Evolutionary conservation across 106 monocot species (phyloP).

Genomic region (Apostasia ramifera): DNA sequence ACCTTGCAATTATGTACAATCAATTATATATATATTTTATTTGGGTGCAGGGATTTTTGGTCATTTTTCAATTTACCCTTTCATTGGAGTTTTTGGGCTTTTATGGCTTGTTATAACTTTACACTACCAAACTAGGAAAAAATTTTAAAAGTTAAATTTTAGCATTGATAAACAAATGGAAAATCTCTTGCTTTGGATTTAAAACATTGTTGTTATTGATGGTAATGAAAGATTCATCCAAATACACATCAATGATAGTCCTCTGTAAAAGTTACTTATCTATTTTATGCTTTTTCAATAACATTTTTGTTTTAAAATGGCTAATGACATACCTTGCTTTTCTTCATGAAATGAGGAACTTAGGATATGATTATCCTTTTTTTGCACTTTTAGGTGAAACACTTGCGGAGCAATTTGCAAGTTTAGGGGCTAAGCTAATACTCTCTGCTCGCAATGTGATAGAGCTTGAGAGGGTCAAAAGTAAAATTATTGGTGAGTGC

Average conservation of each 20-base stretch:
- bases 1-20: no score
- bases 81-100: no score
- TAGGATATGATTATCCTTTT: not conserved
- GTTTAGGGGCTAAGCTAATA: constrained; percentile 79
- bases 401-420: constrained; percentile 69
- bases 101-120: no score
- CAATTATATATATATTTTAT: no score
- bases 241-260: not conserved
- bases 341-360: no score
- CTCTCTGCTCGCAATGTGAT: constrained; percentile 74
- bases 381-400: constrained; percentile 42
- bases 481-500: constrained; percentile 43
- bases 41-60: no score
- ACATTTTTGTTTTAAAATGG: not conserved
- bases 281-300: not conserved
- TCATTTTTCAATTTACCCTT: no score
- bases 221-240: no score
- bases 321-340: no score
- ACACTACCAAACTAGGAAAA: no score
- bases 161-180: no score
- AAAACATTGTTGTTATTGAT: not conserved
- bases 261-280: not conserved
- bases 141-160: not conserved
- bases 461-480: constrained; percentile 86
- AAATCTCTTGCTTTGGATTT: no score